Evolutionary conservation across 495 filamentous ascomycete genomes (phyloP), one percentile per base, ranked within the genome.

Genomic region (Xanthoparmelia taractica): DNA sequence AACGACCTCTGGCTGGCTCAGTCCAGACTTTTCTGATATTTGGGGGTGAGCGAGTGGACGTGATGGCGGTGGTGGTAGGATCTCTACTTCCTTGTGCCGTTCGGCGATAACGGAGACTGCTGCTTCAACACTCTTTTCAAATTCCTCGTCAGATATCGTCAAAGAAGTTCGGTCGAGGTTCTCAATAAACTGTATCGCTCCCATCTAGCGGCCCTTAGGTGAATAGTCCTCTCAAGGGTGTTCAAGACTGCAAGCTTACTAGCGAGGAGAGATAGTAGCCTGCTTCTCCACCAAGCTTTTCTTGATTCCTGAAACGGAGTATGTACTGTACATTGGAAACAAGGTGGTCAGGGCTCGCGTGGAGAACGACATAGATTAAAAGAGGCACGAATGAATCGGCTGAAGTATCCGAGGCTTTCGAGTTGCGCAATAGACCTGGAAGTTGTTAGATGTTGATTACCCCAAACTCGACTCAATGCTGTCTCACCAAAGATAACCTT

Each of bases 261-360:
- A 98, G 77, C n/a, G 93, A 97, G 38, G 93, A 97, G 36, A 97
- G 80, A 72, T 99, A 99, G 72, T 99, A 99, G 25, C 94, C 94
- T 25, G 95, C 93, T 77, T 99, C 94, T 8, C 94, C 94, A 50
- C 89, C 88, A 0, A 97, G 83, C 70, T 97, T 99, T 41, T 99
- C 95, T 72, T 96, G 95, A 68, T 97, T 96, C 61, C 94, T 85
- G 75, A 99, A 99, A 25, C 95, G 84, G 48, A 97, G 78, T 62
- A 99, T 97, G 72, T 99, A 99, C 73, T 97, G 94, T 10, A 97
- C 92, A 70, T 99, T 99, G 58, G 92, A 96, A 37, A 97, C 91
- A 34, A 99, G 78, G 73, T 97, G 90, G 52, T 96, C 91, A 0
- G 95, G 95, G 67, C 96, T 96, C 34, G 92, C 91, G 71, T 92